A percentile compares a stretch with the other conserved stretches of the same genome.
phyloP scores from a whole-genome alignment of 371 early-diverging fungal species.

The Actinomucor elegans region DNA sequence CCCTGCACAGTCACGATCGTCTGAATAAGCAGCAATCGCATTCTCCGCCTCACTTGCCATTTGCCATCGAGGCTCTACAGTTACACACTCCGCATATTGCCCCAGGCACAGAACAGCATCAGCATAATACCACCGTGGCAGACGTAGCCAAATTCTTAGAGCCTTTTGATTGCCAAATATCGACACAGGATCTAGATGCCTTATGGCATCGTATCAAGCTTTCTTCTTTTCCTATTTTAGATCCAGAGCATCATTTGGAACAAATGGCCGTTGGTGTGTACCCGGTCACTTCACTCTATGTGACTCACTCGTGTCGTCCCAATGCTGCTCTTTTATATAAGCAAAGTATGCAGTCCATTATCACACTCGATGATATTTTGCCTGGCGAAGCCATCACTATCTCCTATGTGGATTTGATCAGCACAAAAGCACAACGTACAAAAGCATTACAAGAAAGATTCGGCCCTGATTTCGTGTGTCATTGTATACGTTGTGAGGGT shows the following conservation, averaged over 20 bases:
- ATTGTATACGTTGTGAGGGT: slow-evolving; percentile 33
- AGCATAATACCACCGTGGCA: slow-evolving; percentile 4
- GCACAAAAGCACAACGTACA: slow-evolving; percentile 53
- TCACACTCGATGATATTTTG: slow-evolving; percentile 61
- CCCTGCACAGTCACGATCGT: slow-evolving; percentile 46
- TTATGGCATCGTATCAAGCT: slow-evolving; percentile 19
- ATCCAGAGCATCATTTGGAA: slow-evolving; percentile 59
- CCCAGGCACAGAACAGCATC: neutral
- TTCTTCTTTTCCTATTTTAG: slow-evolving; percentile 19
- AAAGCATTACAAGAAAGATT: slow-evolving; percentile 44
- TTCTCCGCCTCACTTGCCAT: slow-evolving; percentile 40
- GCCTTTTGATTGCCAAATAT: slow-evolving; percentile 13
- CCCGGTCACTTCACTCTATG: slow-evolving; percentile 67
- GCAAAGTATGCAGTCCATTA: slow-evolving; percentile 42
- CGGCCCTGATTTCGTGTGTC: slow-evolving; percentile 28
- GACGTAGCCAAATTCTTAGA: slow-evolving; percentile 12
- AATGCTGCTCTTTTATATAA: slow-evolving; percentile 68
- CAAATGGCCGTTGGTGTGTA: slow-evolving; percentile 72
- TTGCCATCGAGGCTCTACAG: slow-evolving; percentile 35
- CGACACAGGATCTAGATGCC: slow-evolving; percentile 7
- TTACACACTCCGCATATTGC: slow-evolving; percentile 7
- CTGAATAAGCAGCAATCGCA: slow-evolving; percentile 51
- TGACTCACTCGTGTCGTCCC: slow-evolving; percentile 85
- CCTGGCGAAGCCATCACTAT: slow-evolving; percentile 73
- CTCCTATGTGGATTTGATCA: slow-evolving; percentile 71